Evolutionary conservation across 176 grass and related monocot species (phyloP).

Genomic region (Triticum dicoccoides): DNA sequence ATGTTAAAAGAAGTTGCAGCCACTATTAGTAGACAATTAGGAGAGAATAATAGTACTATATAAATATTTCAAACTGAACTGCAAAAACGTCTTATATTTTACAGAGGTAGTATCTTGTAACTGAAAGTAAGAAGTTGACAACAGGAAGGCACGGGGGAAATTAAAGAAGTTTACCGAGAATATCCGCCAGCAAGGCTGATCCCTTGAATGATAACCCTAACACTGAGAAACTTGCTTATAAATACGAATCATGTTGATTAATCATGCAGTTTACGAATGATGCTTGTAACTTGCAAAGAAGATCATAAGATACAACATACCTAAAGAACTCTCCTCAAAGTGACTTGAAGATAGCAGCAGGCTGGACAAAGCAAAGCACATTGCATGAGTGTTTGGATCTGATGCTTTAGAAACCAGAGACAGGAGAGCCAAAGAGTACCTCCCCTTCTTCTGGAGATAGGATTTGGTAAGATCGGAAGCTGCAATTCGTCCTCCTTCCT

Average conservation of each 20-base stretch:
- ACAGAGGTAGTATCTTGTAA: too few species aligned
- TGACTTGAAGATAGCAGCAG: constrained; percentile 11
- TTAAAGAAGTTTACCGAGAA: not conserved
- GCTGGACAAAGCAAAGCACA: constrained; percentile 1
- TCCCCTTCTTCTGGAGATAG: constrained; percentile 18
- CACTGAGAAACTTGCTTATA: not conserved
- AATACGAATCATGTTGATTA: not conserved
- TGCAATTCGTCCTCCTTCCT: not conserved
- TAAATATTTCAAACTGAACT: too few species aligned
- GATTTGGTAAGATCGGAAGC: not conserved
- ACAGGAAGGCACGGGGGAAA: not conserved
- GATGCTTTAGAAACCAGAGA: not conserved
- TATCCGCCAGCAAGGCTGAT: not conserved
- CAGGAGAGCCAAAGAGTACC: not conserved
- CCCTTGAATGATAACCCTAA: not conserved
- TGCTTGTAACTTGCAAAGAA: not conserved
- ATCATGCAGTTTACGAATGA: not conserved
- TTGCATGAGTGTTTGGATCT: not conserved
- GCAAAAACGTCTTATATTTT: too few species aligned
- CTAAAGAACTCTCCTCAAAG: not conserved
- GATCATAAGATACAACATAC: not conserved
- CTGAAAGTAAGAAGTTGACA: not conserved
- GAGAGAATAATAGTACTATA: too few species aligned
- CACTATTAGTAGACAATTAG: not conserved
- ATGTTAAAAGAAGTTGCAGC: not conserved